A percentile compares a stretch with the other conserved stretches of the same genome.
phyloP scores from a whole-genome alignment of 2,329 filamentous ascomycete genomes.

The Neofusicoccum kwambonambiense region DNA sequence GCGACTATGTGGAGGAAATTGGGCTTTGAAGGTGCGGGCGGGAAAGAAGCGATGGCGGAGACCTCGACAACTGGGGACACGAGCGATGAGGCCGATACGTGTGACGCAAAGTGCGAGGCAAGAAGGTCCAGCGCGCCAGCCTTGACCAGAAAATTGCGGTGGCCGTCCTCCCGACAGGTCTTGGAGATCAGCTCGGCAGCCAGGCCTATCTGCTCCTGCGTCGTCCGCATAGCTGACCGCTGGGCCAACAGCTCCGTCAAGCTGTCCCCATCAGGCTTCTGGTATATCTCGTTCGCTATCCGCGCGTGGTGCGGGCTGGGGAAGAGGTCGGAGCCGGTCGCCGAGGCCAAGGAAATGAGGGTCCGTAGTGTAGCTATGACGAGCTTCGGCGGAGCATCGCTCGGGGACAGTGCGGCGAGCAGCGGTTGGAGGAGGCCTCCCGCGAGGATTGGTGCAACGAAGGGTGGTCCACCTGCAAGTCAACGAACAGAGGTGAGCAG shows the following conservation, averaged over 20 bases:
- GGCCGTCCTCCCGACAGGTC: constrained; percentile 66
- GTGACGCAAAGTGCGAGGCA: constrained; percentile 63
- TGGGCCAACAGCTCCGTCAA: constrained; percentile 66
- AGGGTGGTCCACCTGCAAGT: constrained; percentile 69
- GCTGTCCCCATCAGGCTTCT: constrained; percentile 58
- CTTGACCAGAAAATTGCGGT: constrained; percentile 70
- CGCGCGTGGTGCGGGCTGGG: constrained; percentile 11
- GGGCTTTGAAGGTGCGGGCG: constrained; percentile 58
- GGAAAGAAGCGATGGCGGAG: constrained; percentile 26
- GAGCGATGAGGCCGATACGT: constrained; percentile 30
- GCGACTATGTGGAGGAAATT: constrained; percentile 71
- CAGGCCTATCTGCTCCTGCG: constrained; percentile 63
- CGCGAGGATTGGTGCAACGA: constrained; percentile 71
- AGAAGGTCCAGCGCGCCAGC: constrained; percentile 76
- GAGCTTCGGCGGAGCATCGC: constrained; percentile 63
- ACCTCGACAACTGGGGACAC: constrained; percentile 23
- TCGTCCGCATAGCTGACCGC: constrained; percentile 50
- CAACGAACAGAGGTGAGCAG: not conserved
- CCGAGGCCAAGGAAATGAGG: constrained; percentile 67
- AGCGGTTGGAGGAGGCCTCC: constrained; percentile 68
- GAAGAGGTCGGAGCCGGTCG: constrained; percentile 57
- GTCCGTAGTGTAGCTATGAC: constrained; percentile 72
- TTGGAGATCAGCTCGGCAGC: constrained; percentile 59
- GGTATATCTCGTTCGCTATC: constrained; percentile 56
- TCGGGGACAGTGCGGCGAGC: constrained; percentile 66